Evolutionary conservation across 2,329 filamentous ascomycete species (phyloP), one percentile per base, ranked within the genome.

Genomic region (Exophiala xenobiotica): DNA sequence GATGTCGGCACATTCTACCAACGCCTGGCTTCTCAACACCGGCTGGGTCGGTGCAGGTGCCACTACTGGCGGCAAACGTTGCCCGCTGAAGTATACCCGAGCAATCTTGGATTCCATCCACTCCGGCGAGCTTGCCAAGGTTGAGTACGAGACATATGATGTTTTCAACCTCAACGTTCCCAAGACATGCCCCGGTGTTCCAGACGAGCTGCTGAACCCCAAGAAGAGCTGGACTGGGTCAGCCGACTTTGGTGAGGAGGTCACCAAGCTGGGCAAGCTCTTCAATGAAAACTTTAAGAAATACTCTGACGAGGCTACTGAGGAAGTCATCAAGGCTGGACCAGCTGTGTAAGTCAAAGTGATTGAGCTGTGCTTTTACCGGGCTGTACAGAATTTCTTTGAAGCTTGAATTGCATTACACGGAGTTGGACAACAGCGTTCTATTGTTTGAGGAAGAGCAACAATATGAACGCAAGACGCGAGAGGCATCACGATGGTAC

Each of bases 211-310:
- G 29, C 84, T 99, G 68, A 97, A 99, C 83, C 93, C 93, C 61
- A 85, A 86, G 74, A 91, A 86, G 71, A 88, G 87, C 64, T 99
- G 93, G 93, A 95, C 86, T 33, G 85, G 85, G 31, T 87, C 89
- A 40, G 77, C 80, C 45, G 84, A 89, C 75, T 97, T 97, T 82
- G 81, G 85, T 67, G 78, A 78, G 46, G 92, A 96, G 73, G 92
- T 97, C 38, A 86, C 80, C 71, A 97, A 96, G 81, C 85, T 99
- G 27, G 93, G 86, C 65, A 78, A 75, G 59, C 82, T 97, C 58
- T 99, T 99, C 80, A 83, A 86, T 67, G 89, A 96, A 76, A 99
- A 99, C 82, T 99, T 99, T 77, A 84, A 90, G 78, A 96, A 96
- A 80, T 96, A 95, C 77, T 79, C 85, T 65, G 85, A 84, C 63